These are phyloP conservation scores for Pyrus hybrid DNA, from an alignment of 331 rosid species.

Conservation along the genomic window DNA sequence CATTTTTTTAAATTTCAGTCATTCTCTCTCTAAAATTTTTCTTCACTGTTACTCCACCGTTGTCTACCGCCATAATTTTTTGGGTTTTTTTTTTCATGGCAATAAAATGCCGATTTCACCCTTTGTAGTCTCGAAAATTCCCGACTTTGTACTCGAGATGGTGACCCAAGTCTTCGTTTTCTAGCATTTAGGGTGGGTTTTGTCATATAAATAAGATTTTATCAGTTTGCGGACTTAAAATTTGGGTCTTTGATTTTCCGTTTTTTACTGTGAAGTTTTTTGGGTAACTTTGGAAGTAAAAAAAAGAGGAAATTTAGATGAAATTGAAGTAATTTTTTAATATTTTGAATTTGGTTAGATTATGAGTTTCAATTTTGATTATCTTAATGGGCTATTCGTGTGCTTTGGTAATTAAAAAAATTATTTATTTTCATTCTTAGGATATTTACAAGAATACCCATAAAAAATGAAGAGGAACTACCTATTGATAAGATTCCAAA, in stretches of 20 bases:
- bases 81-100: slow-evolving; percentile 7
- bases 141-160: slow-evolving; percentile 29
- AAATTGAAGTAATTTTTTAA: neutral
- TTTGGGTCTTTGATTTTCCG: neutral
- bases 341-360: neutral
- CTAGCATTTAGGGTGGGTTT: neutral
- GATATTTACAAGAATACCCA: no score
- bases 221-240: neutral
- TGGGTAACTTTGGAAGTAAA: neutral
- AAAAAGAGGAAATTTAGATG: neutral
- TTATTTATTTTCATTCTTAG: no score
- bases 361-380: no score
- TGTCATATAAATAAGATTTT: neutral
- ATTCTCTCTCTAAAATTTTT: slow-evolving; percentile 1
- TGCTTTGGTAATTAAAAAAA: no score
- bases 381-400: no score
- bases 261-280: neutral
- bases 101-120: slow-evolving; percentile 4
- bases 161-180: slow-evolving; percentile 8
- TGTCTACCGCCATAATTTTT: neutral
- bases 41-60: neutral
- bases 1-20: neutral
- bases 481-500: no score
- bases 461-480: no score
- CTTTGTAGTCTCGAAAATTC: slow-evolving; percentile 9